phyloP scores from a whole-genome alignment of 1,284 basidiomycete species.

The Cutaneotrichosporon sp. region DNA sequence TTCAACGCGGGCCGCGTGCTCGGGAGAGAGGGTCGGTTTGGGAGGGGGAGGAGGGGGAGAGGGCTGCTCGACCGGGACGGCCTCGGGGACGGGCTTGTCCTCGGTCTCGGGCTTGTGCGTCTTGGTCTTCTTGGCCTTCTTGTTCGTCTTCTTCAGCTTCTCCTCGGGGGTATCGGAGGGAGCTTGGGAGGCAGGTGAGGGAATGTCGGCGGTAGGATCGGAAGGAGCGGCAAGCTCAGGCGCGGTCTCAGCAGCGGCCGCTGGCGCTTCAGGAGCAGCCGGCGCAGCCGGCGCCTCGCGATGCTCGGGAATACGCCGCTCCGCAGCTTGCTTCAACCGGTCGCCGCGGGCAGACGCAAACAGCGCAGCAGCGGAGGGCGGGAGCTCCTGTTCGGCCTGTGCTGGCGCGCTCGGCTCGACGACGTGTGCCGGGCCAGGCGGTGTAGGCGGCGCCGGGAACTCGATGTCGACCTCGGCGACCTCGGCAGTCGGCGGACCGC shows the following conservation, averaged over 20 bases:
- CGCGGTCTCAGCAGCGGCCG: background rate
- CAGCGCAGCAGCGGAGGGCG: constrained; percentile 5
- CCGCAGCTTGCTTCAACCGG: constrained; percentile 3
- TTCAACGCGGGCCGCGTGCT: constrained; percentile 43
- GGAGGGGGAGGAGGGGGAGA: constrained; percentile 21
- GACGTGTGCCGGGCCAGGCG: background rate
- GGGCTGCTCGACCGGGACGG: constrained; percentile 21
- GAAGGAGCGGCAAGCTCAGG: background rate
- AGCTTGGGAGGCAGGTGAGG: background rate
- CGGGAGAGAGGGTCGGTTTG: constrained; percentile 35
- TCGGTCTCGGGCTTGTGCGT: constrained; percentile 1
- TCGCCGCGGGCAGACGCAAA: background rate
- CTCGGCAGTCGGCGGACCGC: constrained; percentile 38
- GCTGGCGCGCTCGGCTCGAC: background rate
- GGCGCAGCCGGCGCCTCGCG: background rate
- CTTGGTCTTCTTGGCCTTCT: background rate
- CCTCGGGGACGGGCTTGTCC: background rate
- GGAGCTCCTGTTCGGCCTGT: background rate
- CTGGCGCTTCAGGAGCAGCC: background rate
- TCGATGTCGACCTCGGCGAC: constrained; percentile 49
- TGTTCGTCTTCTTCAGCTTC: background rate
- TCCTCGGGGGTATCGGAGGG: background rate
- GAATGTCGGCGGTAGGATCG: background rate
- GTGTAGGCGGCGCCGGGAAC: constrained; percentile 14
- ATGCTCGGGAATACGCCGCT: constrained; percentile 1